Base-by-base conservation (phyloP, 202 grass and related monocot species). In the Bolboschoenoplectus hybrid region DNA sequence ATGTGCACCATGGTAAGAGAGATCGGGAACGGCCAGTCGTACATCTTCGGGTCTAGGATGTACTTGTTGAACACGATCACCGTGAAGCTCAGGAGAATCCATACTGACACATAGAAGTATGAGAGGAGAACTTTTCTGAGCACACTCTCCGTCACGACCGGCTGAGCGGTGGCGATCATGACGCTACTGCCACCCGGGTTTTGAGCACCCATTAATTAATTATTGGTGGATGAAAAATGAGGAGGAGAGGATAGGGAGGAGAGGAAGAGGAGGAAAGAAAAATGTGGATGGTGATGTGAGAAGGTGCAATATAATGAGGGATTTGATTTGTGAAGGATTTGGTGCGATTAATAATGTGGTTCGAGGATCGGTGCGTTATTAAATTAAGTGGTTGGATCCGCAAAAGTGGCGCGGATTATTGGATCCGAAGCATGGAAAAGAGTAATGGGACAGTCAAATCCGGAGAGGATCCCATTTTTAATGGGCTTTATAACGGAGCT, bases 11-110 rank as follows among this genome's bases (percentile, higher is more conserved):
- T 92, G 89, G 95, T 97, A 67, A 97, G 95, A 1, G 92, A 91
- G 80, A 97, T 86, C 46, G 95, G 95, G 84, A 97, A 97, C 0
- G 95, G 91, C 92, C 92, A 97, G 45, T 76, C 77, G 87, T 95
- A 97, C 89, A 95, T 91, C 95, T 97, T 95, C 0, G 95, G 95
- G 76, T 97, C 95, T 2, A 95, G 88, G 86, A 97, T 94, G 86
- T 93, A 97, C 83, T 97, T 97, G 91, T 94, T 97, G 92, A 88
- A 97, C 4, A 97, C 81, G 88, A 97, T 97, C 74, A 97, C 95
- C 0, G 92, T 87, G 91, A 95, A 97, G 89, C 95, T 97, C 17
- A 97, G 88, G 60, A 84, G 85, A 87, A 97, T 97, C 95, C 95
- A 97, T 85, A 97, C 68, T 39, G 81, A 79, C 55, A 97, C 93